Percentiles rank a stretch among this genome's conserved stretches.
These are phyloP conservation scores for Heterobasidion irregulare DNA, from an alignment of 1,284 basidiomycete genomes.

Conservation along the genomic window DNA sequence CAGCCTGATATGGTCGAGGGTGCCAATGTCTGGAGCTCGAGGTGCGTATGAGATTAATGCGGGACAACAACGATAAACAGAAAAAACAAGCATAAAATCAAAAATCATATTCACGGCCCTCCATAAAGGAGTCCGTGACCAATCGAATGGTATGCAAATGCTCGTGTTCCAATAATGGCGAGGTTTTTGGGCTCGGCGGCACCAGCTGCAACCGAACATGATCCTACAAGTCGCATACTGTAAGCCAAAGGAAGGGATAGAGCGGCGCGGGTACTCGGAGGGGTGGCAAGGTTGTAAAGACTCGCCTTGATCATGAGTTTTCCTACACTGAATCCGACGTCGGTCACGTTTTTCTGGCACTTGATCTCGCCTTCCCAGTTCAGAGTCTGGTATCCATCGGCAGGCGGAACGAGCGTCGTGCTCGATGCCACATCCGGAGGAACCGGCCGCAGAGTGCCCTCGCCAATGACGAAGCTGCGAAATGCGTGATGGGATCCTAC, in stretches of 20 bases:
- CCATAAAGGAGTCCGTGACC: not conserved
- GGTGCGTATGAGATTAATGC: no score
- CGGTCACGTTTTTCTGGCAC: constrained; percentile 11
- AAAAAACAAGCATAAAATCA: not conserved
- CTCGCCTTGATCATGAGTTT: constrained; percentile 31
- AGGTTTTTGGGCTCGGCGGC: not conserved
- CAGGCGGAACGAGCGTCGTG: constrained; percentile 2
- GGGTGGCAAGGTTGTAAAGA: not conserved
- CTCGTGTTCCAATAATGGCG: not conserved
- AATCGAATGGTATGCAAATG: not conserved
- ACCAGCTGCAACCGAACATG: not conserved
- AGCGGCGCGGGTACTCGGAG: not conserved
- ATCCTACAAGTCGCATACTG: not conserved
- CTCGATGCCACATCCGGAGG: constrained; percentile 23
- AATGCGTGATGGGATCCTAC: constrained; percentile 22
- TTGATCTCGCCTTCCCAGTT: constrained; percentile 26
- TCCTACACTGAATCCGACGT: constrained; percentile 16
- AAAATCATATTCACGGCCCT: not conserved
- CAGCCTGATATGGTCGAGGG: no score
- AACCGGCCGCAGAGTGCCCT: constrained; percentile 27
- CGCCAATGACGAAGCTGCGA: constrained; percentile 27
- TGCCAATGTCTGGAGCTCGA: no score
- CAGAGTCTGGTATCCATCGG: constrained; percentile 12
- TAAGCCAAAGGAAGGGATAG: not conserved
- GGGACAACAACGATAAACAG: no score